Conservation (phyloP, 345 rosid genomes). For the Erucastrum elatum region DNA sequence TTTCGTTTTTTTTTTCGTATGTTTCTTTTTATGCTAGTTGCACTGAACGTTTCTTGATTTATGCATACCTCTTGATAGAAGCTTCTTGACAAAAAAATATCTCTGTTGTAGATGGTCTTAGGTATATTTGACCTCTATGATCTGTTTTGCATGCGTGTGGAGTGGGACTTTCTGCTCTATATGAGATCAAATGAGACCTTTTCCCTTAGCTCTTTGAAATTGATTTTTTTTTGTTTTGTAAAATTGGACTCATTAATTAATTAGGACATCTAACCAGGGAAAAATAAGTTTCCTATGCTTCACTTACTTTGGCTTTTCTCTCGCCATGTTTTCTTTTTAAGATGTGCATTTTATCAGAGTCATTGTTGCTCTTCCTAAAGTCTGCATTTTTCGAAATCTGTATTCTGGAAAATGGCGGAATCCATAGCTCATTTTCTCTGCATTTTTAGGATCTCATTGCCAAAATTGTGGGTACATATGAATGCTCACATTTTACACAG, state of each 20-base stretch:
- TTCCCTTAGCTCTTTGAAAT: neutral
- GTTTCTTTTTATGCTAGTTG: too few species aligned
- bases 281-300: neutral
- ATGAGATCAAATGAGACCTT: neutral
- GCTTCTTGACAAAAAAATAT: too few species aligned
- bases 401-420: slow-evolving; percentile 4
- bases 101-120: too few species aligned
- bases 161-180: neutral
- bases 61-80: too few species aligned
- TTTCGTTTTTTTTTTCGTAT: too few species aligned
- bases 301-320: too few species aligned
- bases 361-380: neutral
- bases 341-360: neutral
- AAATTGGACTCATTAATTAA: neutral
- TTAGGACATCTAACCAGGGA: neutral
- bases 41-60: too few species aligned
- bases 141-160: neutral
- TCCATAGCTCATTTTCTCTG: neutral
- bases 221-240: neutral
- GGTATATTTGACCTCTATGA: neutral
- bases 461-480: neutral
- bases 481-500: neutral
- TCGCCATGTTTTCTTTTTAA: neutral
- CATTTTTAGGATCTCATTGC: neutral
- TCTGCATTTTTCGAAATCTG: slow-evolving; percentile 4